Evolutionary conservation across 352 stramenopile species (phyloP), one percentile per base, ranked within the genome.

Genomic region (Salisapilia sapeloensis): DNA sequence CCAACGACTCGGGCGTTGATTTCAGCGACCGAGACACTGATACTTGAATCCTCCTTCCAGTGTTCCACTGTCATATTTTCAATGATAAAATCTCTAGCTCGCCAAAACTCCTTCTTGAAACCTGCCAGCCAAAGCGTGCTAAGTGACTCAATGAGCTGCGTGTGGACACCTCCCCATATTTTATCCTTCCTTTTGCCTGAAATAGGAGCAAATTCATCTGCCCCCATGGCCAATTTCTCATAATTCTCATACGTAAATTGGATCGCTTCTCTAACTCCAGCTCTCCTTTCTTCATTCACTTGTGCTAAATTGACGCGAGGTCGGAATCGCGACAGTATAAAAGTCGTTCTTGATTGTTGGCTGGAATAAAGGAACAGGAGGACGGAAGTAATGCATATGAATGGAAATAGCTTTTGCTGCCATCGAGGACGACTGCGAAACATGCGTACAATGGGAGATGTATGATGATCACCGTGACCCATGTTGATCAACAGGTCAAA

Each of bases 101-200:
- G 13, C 10, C 17, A 28, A 13, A 35, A 35, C 29, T 35, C 29
- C 10, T 35, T 13, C 29, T 35, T 39, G 50, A 91, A 48, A 35
- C 56, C 71, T 79, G 95, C 92, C 13, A 96, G 42, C 56, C 65
- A 94, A 4, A 96, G 50, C 33, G 83, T 96, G 50, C 94, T 81
- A 17, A 94, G 49, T 11, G 53, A 51, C 55, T 95, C 79, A 12
- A 95, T 56, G 12, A 94, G 28, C 8, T 65, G 89, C 5, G 78
- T 44, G 4, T 50, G 56, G 35, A 84, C 56, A 13, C 50, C 61
- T 9, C 71, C 74, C 58, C 64, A 91, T 27, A 38, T 34, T 17
- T 70, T 60, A 41, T 90, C 46, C 8, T 29, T 27, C 6, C 53
- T 50, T 14, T 13, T 42, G 16, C 49, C 40, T 4, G 48, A 54